Conservation (phyloP, 148 eudicot genomes). For the Camellia granthamiana region DNA sequence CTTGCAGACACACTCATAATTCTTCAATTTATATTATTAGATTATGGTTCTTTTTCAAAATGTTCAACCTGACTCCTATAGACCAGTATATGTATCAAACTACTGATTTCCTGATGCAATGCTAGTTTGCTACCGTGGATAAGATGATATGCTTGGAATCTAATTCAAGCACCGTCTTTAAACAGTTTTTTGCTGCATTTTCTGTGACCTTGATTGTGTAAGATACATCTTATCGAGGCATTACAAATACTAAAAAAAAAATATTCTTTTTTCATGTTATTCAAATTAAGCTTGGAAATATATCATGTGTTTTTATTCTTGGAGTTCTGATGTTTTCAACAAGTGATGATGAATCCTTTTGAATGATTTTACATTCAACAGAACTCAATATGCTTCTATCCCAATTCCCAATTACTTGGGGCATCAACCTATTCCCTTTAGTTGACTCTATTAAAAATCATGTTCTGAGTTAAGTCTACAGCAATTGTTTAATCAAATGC, state of each 20-base stretch:
- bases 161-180: not conserved
- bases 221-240: not conserved
- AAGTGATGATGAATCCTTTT: not conserved
- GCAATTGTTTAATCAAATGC: not conserved
- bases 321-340: not conserved
- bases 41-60: not conserved
- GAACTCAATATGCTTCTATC: not conserved
- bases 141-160: not conserved
- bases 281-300: not conserved
- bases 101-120: too few species aligned
- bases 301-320: not conserved
- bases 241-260: not conserved
- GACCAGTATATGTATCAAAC: not conserved
- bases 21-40: not conserved
- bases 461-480: not conserved
- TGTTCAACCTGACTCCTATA: not conserved
- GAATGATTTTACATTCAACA: not conserved
- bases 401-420: too few species aligned
- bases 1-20: not conserved
- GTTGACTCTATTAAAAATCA: not conserved
- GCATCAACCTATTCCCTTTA: not conserved
- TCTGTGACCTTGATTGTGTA: not conserved
- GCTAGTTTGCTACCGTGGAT: not conserved
- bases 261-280: not conserved
- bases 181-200: not conserved